Percentiles rank a stretch among this genome's conserved stretches.
Evolutionary conservation across 2,329 filamentous ascomycete genomes (phyloP).

Genomic region (Metarhizium humberi): DNA sequence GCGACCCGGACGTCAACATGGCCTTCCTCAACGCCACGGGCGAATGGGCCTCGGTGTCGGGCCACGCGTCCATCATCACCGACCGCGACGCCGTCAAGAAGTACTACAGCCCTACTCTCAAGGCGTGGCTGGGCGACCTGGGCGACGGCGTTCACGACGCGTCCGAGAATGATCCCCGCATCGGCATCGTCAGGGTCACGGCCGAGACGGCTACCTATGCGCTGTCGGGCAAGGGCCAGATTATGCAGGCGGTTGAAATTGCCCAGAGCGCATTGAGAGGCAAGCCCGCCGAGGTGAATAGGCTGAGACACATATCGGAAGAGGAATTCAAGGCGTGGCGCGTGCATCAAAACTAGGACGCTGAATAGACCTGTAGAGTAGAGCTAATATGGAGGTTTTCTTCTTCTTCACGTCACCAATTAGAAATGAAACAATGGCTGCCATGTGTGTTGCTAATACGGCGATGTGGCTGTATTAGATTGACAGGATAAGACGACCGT

Average conservation of each 20-base stretch:
- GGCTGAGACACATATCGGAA: slow-evolving; percentile 63
- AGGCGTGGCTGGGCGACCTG: slow-evolving; percentile 81
- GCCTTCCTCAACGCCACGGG: slow-evolving; percentile 68
- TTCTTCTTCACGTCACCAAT: no score
- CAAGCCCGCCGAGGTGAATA: slow-evolving; percentile 62
- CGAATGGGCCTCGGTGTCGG: slow-evolving; percentile 83
- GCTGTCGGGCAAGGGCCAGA: slow-evolving; percentile 48
- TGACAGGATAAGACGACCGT: no score
- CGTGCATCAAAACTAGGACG: neutral
- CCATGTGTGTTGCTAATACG: no score
- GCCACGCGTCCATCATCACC: slow-evolving; percentile 58
- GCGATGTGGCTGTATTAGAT: no score
- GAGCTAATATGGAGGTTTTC: no score
- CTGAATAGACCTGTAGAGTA: no score
- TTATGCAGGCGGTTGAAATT: slow-evolving; percentile 59
- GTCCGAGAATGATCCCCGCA: slow-evolving; percentile 69
- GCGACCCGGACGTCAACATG: slow-evolving; percentile 69
- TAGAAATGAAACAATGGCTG: no score
- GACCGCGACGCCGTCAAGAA: slow-evolving; percentile 61
- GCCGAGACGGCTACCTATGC: slow-evolving; percentile 65
- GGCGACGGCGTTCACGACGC: slow-evolving; percentile 79
- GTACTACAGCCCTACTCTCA: slow-evolving; percentile 64
- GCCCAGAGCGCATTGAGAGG: slow-evolving; percentile 69
- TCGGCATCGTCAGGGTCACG: slow-evolving; percentile 72
- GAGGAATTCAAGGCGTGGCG: slow-evolving; percentile 54